Conservation (phyloP, 495 filamentous ascomycete species). For the Annulohypoxylon stygium region DNA sequence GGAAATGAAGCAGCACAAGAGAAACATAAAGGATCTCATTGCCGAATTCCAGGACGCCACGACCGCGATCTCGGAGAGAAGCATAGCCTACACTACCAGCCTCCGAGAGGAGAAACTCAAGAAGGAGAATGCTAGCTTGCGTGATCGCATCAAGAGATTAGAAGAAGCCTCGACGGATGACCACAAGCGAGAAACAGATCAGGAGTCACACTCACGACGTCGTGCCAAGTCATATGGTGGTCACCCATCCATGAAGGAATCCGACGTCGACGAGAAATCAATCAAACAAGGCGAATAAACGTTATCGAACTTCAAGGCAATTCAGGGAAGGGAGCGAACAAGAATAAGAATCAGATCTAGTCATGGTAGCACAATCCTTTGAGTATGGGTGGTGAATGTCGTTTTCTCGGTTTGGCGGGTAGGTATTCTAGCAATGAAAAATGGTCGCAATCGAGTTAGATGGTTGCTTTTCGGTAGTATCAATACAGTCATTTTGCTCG, state of each 20-base stretch:
- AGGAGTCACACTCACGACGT: background rate
- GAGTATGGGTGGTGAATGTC: background rate
- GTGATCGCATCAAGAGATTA: background rate
- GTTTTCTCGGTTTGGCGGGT: background rate
- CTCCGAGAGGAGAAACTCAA: background rate
- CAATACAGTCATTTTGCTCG: constrained; percentile 10
- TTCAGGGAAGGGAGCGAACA: background rate
- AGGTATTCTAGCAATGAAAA: background rate
- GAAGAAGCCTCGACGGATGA: background rate
- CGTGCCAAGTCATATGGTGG: background rate
- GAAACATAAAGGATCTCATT: background rate
- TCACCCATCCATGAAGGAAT: background rate
- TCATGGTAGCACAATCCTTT: background rate
- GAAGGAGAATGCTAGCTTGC: background rate
- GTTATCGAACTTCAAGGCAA: background rate
- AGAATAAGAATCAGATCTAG: background rate
- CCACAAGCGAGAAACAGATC: background rate
- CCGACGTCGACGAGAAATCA: background rate
- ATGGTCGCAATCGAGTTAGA: background rate
- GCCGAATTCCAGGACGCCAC: background rate
- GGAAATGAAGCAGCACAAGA: background rate
- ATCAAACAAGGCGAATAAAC: background rate
- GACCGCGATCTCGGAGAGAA: background rate
- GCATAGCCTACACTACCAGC: background rate
- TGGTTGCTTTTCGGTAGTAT: background rate